Conservation (phyloP, 768 basidiomycete species). For the Naganishia friedmannii region DNA sequence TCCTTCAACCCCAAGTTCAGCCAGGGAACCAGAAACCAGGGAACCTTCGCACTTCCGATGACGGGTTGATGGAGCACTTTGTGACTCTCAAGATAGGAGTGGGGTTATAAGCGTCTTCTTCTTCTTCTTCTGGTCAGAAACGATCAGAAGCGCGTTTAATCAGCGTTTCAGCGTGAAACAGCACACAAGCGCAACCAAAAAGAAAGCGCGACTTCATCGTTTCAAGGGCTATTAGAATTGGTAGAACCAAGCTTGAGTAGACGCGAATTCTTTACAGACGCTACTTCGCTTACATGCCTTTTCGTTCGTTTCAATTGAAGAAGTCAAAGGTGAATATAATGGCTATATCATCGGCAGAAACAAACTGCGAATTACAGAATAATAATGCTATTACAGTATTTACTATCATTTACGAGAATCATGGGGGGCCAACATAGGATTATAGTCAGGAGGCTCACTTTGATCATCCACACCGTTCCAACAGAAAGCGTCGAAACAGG, state of each 20-base stretch:
- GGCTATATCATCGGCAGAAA: not conserved
- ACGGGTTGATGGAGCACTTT: not conserved
- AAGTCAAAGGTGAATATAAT: no score
- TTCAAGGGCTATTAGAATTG: no score
- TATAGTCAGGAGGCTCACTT: not conserved
- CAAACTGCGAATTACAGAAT: no score
- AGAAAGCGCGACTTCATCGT: not conserved
- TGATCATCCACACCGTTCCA: constrained; percentile 39
- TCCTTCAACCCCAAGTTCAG: no score
- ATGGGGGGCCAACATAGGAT: not conserved
- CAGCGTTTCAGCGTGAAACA: not conserved
- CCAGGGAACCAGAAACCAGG: no score
- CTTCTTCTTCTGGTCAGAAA: no score
- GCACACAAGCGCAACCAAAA: not conserved
- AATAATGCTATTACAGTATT: no score
- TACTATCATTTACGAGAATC: not conserved
- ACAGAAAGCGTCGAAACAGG: constrained; percentile 47
- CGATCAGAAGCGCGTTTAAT: not conserved
- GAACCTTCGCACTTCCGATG: no score
- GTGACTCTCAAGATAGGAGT: not conserved
- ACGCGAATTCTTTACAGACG: no score
- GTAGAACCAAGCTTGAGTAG: no score
- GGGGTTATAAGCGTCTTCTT: not conserved
- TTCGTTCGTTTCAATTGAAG: no score
- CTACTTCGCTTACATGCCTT: no score